A percentile compares a stretch with the other conserved stretches of the same genome.
These are phyloP conservation scores for Aspergillus sp. DNA, from an alignment of 2,329 filamentous ascomycete species.

Conservation along the genomic window DNA sequence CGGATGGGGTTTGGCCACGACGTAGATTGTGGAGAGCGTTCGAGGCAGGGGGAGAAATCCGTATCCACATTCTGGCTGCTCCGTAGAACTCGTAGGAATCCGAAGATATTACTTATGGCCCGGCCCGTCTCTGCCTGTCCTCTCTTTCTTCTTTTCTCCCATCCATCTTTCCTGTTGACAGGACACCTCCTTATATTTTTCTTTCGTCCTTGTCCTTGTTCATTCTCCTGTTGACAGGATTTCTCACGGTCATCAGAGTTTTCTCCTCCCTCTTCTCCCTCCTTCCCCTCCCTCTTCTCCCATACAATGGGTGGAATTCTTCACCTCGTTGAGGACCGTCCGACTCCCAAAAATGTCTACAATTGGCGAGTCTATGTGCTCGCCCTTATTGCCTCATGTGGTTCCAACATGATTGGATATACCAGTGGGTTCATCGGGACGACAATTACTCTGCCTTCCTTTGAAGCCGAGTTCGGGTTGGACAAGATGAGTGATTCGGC, in stretches of 20 bases:
- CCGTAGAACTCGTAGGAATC: conserved; percentile 2
- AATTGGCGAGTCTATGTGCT: conserved; percentile 61
- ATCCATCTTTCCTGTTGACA: conserved; percentile 14
- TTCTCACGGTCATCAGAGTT: not conserved
- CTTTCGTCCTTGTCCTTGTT: conserved; percentile 4
- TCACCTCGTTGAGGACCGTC: conserved; percentile 46
- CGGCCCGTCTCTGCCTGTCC: conserved; percentile 7
- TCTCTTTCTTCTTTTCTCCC: conserved; percentile 5
- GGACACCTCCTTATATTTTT: conserved; percentile 16
- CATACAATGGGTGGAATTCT: conserved; percentile 35
- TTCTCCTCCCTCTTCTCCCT: conserved; percentile 4
- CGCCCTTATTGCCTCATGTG: conserved; percentile 56
- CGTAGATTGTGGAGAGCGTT: conserved; percentile 30
- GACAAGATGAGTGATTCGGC: conserved; percentile 48
- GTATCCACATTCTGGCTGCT: conserved; percentile 10
- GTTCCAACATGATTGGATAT: conserved; percentile 61
- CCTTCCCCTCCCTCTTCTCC: conserved; percentile 6
- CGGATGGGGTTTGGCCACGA: conserved; percentile 28
- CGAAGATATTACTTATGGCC: conserved; percentile 7
- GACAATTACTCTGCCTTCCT: conserved; percentile 69
- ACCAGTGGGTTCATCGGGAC: conserved; percentile 79
- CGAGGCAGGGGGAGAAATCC: conserved; percentile 24
- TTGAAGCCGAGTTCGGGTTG: conserved; percentile 67
- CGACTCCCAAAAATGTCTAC: conserved; percentile 59
- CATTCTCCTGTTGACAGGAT: not conserved